Evolutionary conservation across 805 yeast genomes (phyloP), one percentile per base, ranked within the genome.

Genomic region (Wickerhamiella azyma): DNA sequence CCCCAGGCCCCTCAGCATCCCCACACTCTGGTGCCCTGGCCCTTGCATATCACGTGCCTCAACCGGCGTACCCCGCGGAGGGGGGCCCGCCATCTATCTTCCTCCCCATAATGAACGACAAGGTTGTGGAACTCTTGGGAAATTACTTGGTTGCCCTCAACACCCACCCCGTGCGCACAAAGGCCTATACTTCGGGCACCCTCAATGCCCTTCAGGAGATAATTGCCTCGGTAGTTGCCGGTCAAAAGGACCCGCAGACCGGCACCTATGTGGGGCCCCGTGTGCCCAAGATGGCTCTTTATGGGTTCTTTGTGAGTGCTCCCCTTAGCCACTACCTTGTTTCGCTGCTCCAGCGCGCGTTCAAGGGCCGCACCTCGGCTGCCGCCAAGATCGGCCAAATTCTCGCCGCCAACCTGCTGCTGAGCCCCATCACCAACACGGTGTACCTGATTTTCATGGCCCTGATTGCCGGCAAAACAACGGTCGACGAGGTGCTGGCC

Each of bases 271-370:
- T 62, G 36, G 54, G 65, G 16, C 41, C 62, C 7, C 59, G 68
- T 37, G 62, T 65, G 43, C 59, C 59, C 40, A 56, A 60, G 47
- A 65, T 65, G 68, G 66, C 65, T 1, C 52, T 62, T 9, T 65
- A 62, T 50, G 69, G 69, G 11, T 52, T 58, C 35, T 51, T 61
- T 29, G 57, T 66, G 9, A 54, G 62, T 2, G 68, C 66, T 1
- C 69, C 69, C 7, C 50, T 65, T 40, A 55, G 65, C 18, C 69
- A 65, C 53, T 59, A 58, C 46, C 59, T 65, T 14, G 52, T 60
- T 2, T 51, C 52, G 26, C 47, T 51, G 6, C 56, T 64, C 28
- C 67, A 65, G 53, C 48, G 51, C n/a, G 61, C 62, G 11, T 65
- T 65, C 58, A 40, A 53, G 41, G 60, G 61, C 35, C 55, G 53